Conservation (phyloP, 108 stramenopile species). For the Craspedostauros australis region DNA sequence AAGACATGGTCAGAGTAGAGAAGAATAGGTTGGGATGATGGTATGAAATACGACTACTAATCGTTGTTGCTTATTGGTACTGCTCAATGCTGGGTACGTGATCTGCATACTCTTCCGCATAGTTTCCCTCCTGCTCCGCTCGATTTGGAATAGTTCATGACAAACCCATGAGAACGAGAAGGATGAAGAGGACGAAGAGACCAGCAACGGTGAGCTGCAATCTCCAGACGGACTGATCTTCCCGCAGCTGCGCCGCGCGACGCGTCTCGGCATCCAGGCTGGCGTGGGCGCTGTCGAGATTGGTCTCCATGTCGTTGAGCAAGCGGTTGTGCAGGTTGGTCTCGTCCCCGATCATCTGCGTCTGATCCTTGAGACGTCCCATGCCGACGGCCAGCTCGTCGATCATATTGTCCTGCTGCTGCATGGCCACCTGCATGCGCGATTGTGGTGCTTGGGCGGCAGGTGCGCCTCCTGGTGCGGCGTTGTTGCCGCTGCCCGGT, state of each 20-base stretch:
- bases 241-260: conserved; percentile 64
- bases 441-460: conserved; percentile 1
- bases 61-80: too few species aligned
- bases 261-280: conserved; percentile 79
- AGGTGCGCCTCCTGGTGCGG: not conserved
- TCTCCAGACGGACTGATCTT: conserved; percentile 79
- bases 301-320: conserved; percentile 82
- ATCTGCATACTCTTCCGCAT: too few species aligned
- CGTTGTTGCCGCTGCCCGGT: not conserved
- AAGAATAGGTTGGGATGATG: too few species aligned
- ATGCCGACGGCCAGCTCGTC: conserved; percentile 86
- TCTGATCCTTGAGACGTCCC: conserved; percentile 76
- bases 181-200: conserved; percentile 61
- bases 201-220: conserved; percentile 78
- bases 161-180: conserved; percentile 75
- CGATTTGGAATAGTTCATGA: too few species aligned
- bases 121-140: not conserved
- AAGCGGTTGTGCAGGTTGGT: conserved; percentile 75
- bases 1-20: too few species aligned
- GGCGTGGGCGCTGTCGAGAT: conserved; percentile 75
- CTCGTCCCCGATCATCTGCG: conserved; percentile 80
- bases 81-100: too few species aligned
- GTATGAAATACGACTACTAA: too few species aligned
- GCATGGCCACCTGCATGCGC: conserved; percentile 49
- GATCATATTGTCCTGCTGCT: conserved; percentile 88